Conservation (phyloP, 2,329 filamentous ascomycete genomes). For the Colletotrichum liaoningense region DNA sequence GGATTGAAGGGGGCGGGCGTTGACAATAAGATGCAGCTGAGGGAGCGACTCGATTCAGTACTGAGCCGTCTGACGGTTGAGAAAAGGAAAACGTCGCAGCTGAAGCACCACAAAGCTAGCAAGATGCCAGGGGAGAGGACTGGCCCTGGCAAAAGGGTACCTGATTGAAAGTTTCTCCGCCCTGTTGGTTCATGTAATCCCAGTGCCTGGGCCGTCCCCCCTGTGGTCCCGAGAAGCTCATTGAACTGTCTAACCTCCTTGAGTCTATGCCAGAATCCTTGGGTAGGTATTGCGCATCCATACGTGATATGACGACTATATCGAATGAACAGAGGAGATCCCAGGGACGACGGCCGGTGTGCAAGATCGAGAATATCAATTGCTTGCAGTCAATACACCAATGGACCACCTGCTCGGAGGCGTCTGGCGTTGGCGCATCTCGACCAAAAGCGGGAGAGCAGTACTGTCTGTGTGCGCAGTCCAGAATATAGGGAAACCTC, state of each 20-base stretch:
- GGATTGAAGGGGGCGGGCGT: constrained; percentile 15
- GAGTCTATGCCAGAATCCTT: neutral
- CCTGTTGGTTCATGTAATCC: constrained; percentile 19
- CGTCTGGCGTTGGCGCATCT: neutral
- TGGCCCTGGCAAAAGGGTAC: neutral
- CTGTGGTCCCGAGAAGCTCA: neutral
- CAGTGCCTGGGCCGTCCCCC: neutral
- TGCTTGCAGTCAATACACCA: neutral
- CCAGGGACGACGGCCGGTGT: neutral
- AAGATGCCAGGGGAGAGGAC: neutral
- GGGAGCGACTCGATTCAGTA: constrained; percentile 4
- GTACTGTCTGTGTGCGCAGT: no score
- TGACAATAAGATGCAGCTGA: constrained; percentile 17
- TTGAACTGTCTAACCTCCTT: neutral
- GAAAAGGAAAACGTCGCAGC: neutral
- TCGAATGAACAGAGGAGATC: neutral
- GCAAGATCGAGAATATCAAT: neutral
- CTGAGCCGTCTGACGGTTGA: neutral
- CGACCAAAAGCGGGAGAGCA: neutral
- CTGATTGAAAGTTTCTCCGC: constrained; percentile 19
- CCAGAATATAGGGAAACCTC: neutral
- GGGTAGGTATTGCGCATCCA: neutral
- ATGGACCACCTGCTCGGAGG: neutral
- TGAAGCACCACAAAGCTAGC: neutral
- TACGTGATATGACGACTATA: neutral